Base-by-base conservation (phyloP, 306 rosid genomes). In the Lotus japonicus region DNA sequence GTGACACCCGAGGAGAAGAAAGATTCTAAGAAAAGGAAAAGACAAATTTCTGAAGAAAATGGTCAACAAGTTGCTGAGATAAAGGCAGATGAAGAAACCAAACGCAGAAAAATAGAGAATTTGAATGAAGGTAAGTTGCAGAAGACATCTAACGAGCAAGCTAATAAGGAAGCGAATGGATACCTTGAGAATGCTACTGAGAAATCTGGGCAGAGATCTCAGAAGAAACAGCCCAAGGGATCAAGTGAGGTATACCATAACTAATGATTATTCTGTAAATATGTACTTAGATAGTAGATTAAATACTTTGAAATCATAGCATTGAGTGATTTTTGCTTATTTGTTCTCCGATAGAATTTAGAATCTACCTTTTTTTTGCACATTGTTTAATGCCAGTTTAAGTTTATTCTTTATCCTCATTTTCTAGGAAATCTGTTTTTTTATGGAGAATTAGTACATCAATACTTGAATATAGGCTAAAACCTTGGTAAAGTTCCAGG, bases 11-110 rank as follows among this genome's bases (percentile, higher is more conserved):
- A 60, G 55, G 77, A 71, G 75, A 74, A 75, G 58, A 85, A 86
- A 60, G 72, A 77, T 78, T 81, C 89, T 64, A 89, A 86, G 81
- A 92, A 89, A 59, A 79, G 94, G 11, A 88, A 84, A 84, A 86
- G 92, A 71, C 28, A 56, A 53, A 73, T 36, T 62, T 80, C 90
- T 53, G 91, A 83, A 60, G 85, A 78, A 59, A 79, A 65, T 79
- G 81, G 71, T 64, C 58, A 64, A 26, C 71, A 77, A 64, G 69
- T 62, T 55, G 58, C 31, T 1, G 86, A 88, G 52, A 69, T 60
- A 36, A 70, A 55, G 68, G 80, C n/a, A 68, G 78, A 54, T 48
- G 98, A 92, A 63, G 88, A 81, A 74, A 49, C 66, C 26, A 92
- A 92, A 64, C 71, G 85, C 38, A 82, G 84, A 66, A 89, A 82